Base-by-base conservation (phyloP, 2,329 filamentous ascomycete genomes). In the Teratosphaeria destructans region DNA sequence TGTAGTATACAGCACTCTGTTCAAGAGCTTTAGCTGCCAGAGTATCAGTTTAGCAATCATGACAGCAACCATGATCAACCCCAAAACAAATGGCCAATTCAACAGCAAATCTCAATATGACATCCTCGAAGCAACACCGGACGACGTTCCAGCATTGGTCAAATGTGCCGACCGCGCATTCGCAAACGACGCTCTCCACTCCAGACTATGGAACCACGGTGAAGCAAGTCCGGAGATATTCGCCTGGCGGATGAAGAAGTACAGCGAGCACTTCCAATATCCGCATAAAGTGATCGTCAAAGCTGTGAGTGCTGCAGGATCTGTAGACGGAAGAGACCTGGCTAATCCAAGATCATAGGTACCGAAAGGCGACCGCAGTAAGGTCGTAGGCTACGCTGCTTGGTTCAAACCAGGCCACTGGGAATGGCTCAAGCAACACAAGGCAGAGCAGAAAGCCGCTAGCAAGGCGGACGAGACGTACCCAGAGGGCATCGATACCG, bases 301-400 rank as follows among this genome's bases (percentile, higher is more conserved):
- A 19, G 35, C 59, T 12, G 39, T 57, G 14, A 47, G 39, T n/a
- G 5, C 11, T 47, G 11, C 39, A 23, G 23, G 2, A 23, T 23
- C 23, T 2, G 23, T 23, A 23, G 23, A 23, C 23, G 23, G 23
- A 6, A 12, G 39, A 10, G 16, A n/a, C 14, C 14, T n/a, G 5
- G 8, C 14, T 5, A 47, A 16, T 16, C n/a, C 5, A 47, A 47
- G 16, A 14, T 47, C 1, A 16, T 47, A n/a, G 39, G 39, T 47
- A 10, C 55, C 23, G 7, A 19, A 16, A 8, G 53, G 61, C 26
- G n/a, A 49, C 3, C 53, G 34, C 14, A 43, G 52, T 3, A 32
- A 23, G 16, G 19, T 62, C 11, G 54, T 56, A 4, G 61, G 59
- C 26, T 62, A 60, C 23, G 57, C 53, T 12, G 55, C 11, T n/a